Base-by-base conservation (phyloP, 345 rosid genomes). In the Cardamine chenopodiifolia region DNA sequence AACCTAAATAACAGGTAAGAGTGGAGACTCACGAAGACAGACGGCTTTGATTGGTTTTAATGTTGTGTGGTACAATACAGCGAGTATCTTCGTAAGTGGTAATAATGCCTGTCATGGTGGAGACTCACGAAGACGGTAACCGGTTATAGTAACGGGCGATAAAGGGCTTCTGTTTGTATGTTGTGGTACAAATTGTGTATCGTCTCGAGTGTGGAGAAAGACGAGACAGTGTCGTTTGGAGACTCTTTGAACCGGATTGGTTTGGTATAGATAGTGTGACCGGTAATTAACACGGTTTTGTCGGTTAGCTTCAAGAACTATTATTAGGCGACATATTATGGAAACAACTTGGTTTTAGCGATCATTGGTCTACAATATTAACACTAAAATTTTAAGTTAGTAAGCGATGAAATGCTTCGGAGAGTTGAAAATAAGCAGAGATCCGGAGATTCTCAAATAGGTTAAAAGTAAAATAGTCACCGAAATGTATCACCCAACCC, bases 181-280 rank as follows among this genome's bases (percentile, higher is more conserved):
- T 40, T 39, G n/a, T 39, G 15, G 15, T 39, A 13, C 15, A 13
- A 13, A 6, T 0, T 4, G 7, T 5, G 17, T 40, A 40, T 40
- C 44, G 15, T 39, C 44, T 39, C 5, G 2, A 5, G 45, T 40
- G 45, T 80, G 7, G 91, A 86, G 80, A 87, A 87, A 44, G 86
- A 71, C 57, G 50, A 78, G 67, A 68, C 86, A 2, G 62, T 25
- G 62, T 57, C 82, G 49, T 73, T 71, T 28, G 77, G 5, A 2
- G 82, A 12, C 79, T 77, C 77, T 88, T 84, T 92, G 81, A 92
- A 82, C 62, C 67, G 79, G 60, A 92, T 7, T 8, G 80, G 88
- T 11, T 79, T 71, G 14, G 78, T 49, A 73, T 82, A 85, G 72
- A 92, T 88, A 56, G 91, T 94, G 17, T 87, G 95, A 20, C 98